Base-by-base conservation (phyloP, 306 rosid species). In the Cyamopsis tetragonoloba region DNA sequence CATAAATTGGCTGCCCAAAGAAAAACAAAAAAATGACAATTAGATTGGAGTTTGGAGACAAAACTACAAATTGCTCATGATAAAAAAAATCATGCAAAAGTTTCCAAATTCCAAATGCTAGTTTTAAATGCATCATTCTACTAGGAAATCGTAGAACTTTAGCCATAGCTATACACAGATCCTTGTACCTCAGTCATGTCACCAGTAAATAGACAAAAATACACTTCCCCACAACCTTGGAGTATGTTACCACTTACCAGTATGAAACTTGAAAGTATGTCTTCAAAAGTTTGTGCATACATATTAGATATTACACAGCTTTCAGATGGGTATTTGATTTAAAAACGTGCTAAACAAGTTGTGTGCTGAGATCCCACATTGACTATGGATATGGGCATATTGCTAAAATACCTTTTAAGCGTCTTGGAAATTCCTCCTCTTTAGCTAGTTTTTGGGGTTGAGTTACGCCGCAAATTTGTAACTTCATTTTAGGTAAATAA, bases 1-100 rank as follows among this genome's bases (percentile, higher is more conserved):
- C 96, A 62, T 86, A 92, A 58, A 92, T 70, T 23, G 98, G 96
- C 98, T 93, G 77, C 39, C 42, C 81, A 17, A 66, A 61, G 66
- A 53, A 14, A 32, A 31, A 57, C 8, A 66, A 59, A 67, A 68
- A 64, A 12, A 2, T 8, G 18, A 56, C 14, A 55, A 7, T 20
- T 22, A 62, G 58, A 72, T 48, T 39, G 73, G 27, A 62, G 58
- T 68, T 48, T 39, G 73, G 27, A 37, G 51, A 64, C 17, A 47
- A 66, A 74, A 27, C 18, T 26, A 72, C 15, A 32, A 62, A 19
- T 71, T 64, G 2, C 31, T 18, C 38, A 22, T 13, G 26, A 48
- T 12, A 7, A 27, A 22, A 6, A 34, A 26, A 26, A n/a, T n/a
- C 14, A 41, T 31, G 39, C 31, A 24, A 4, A 42, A 27, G 24